Evolutionary conservation across 2,329 filamentous ascomycete genomes (phyloP), one percentile per base, ranked within the genome.

Genomic region (Aspergillus ruber): DNA sequence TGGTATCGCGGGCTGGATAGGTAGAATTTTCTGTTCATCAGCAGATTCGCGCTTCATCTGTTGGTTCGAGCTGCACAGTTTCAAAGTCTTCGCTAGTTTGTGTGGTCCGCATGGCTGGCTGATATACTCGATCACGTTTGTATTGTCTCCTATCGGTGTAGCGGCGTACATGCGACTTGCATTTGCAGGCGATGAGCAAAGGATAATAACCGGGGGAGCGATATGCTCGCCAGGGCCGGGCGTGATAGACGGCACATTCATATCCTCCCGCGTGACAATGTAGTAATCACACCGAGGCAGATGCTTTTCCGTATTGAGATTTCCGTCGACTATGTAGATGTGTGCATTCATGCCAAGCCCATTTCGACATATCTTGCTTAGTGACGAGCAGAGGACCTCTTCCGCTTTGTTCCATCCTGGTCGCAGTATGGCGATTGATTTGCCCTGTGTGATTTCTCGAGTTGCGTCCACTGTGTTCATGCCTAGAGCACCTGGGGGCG

Each of bases 51-150:
- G 21, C 15, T 23, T 20, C 3, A n/a, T 13, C 17, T 29, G 27
- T 23, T 52, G 50, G 21, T 57, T 56, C n/a, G 57, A 55, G 13
- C 59, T 52, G 40, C 60, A 61, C 6, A 56, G 42, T 9, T 50
- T 44, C 7, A 68, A 44, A 2, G 64, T 61, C 8, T 56, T 60
- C 7, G 63, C 63, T n/a, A 68, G 44, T 25, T 68, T 68, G 6
- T 57, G 57, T 2, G 64, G 63, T 2, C 64, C 65, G 45, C 62
- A 65, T 1, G 65, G 65, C 32, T 68, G 64, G 43, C 62, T 61
- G 18, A 68, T 60, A 12, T 66, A 63, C 45, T 67, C 64, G 13
- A 65, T 55, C 15, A 65, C 49, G 1, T 42, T 15, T 10, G 46
- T 9, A 20, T 54, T 25, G 4, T 23, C 43, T 12, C 45, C 45